Base-by-base conservation (phyloP, 352 stramenopile species). In the Phytopythium cucurbitacearum region DNA sequence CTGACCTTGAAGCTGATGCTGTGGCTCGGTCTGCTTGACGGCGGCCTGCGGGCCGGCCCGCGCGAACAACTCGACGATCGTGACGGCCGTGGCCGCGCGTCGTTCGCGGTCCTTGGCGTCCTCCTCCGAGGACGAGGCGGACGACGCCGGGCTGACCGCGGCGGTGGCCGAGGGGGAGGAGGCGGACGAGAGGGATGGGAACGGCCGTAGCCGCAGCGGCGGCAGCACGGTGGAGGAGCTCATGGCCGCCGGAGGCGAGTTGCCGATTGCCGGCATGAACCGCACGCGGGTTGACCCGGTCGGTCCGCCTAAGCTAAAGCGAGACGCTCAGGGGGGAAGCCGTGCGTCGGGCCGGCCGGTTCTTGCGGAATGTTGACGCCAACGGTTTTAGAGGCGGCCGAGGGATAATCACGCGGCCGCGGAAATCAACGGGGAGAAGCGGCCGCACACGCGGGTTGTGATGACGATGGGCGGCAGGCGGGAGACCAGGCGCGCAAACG, bases 311-410 rank as follows among this genome's bases (percentile, higher is more conserved):
- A 42, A 68, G 65, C 48, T 73, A 34, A 44, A 69, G 44, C 67
- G 64, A 56, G 49, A 69, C 46, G 13, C 39, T 43, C 45, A 40
- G 33, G 40, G n/a, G 28, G 48, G 32, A 38, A 53, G 44, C 12
- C 10, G 36, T 36, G 32, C 15, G 12, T 47, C n/a, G 34, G 33
- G 48, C 51, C 40, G 32, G 52, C 48, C 53, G 21, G 21, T 48
- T 39, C 44, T 69, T 73, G 53, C 50, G 50, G 55, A 73, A 66
- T 71, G 64, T 67, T 74, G 62, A 74, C 67, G 66, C 52, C 49
- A 55, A 62, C 65, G 48, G 64, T 32, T 36, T 15, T 13, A 62
- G 51, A 28, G 54, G 33, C 12, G n/a, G 21, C 37, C 53, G 57
- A 50, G 64, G 57, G 62, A 74, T 74, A 74, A 74, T 74, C 65